Evolutionary conservation across 1,284 basidiomycete species (phyloP).

Genomic region (Pisolithus thermaeus): DNA sequence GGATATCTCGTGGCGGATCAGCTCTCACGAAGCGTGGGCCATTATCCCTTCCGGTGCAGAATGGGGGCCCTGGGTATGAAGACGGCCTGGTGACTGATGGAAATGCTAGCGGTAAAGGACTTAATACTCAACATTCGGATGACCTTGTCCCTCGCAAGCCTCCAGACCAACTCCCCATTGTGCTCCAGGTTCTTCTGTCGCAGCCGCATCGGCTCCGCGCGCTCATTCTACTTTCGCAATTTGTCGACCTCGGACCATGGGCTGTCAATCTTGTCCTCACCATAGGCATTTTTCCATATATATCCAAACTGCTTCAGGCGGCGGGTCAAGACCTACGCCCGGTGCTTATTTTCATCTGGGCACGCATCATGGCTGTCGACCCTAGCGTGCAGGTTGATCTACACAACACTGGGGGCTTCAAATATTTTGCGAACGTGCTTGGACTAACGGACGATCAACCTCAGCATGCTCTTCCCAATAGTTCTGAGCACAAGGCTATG

Average conservation of each 20-base stretch:
- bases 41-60: slow-evolving; percentile 54
- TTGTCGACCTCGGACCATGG: slow-evolving; percentile 98
- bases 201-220: slow-evolving; percentile 95
- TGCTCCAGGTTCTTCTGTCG: slow-evolving; percentile 93
- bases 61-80: slow-evolving; percentile 27
- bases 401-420: slow-evolving; percentile 80
- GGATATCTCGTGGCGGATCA: slow-evolving; percentile 90
- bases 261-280: slow-evolving; percentile 94
- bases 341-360: slow-evolving; percentile 99
- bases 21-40: slow-evolving; percentile 74
- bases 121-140: slow-evolving; percentile 21
- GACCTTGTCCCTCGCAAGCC: slow-evolving; percentile 82
- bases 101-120: neutral
- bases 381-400: slow-evolving; percentile 89
- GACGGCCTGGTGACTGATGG: slow-evolving; percentile 10
- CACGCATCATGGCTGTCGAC: slow-evolving; percentile 94
- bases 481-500: slow-evolving; percentile 97
- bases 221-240: slow-evolving; percentile 94
- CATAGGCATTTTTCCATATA: slow-evolving; percentile 99
- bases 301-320: slow-evolving; percentile 92
- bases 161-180: slow-evolving; percentile 95
- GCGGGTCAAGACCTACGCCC: slow-evolving; percentile 93
- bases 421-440: slow-evolving; percentile 84
- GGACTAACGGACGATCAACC: slow-evolving; percentile 55
- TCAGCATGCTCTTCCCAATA: slow-evolving; percentile 70